Conservation (phyloP, 805 yeast species). For the Deakozyma indianensis region DNA sequence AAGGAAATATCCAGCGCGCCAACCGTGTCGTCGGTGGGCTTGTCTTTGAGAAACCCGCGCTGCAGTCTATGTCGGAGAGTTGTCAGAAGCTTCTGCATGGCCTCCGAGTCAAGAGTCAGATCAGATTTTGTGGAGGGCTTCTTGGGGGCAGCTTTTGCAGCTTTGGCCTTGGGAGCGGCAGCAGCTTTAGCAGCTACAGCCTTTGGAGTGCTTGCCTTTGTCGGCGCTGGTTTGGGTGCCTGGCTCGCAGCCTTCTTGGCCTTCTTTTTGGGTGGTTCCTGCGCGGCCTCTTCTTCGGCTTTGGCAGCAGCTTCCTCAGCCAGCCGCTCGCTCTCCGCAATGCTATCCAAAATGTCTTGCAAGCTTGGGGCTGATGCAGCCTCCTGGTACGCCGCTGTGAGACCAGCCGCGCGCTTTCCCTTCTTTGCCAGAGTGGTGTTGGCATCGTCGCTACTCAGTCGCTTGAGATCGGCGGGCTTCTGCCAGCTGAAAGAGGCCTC, state of each 20-base stretch:
- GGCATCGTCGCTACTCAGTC: conserved; percentile 30
- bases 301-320: conserved; percentile 16
- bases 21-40: conserved; percentile 15
- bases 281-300: conserved; percentile 14
- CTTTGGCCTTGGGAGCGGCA: conserved; percentile 2
- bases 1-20: conserved; percentile 16
- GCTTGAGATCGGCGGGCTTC: conserved; percentile 33
- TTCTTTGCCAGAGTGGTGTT: conserved; percentile 22
- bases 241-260: conserved; percentile 4
- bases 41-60: conserved; percentile 16
- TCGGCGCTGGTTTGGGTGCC: conserved; percentile 1
- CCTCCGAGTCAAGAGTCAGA: conserved; percentile 6
- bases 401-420: conserved; percentile 29
- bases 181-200: conserved; percentile 1
- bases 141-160: background rate
- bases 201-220: conserved; percentile 1
- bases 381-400: conserved; percentile 37
- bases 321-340: background rate
- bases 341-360: conserved; percentile 29
- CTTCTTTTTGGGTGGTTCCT: conserved; percentile 6
- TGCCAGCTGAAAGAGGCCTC: conserved; percentile 68
- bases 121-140: background rate
- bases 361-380: conserved; percentile 37
- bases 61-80: conserved; percentile 20
- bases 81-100: conserved; percentile 11